Evolutionary conservation across 371 early-diverging fungal genomes (phyloP).

Genomic region (Mortierella sp.): DNA sequence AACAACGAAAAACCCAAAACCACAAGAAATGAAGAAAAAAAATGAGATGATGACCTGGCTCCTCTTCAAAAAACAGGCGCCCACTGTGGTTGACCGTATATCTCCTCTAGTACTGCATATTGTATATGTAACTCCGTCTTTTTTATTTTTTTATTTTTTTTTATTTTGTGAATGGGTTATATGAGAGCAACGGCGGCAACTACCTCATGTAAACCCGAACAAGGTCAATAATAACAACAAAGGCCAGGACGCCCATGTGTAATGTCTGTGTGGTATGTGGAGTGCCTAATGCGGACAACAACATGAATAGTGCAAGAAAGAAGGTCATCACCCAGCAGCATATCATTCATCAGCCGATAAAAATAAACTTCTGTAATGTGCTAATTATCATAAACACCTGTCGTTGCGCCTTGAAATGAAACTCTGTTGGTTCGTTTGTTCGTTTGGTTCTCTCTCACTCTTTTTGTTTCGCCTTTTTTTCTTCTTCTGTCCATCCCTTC

Average conservation of each 20-base stretch:
- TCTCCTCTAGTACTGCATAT: background rate
- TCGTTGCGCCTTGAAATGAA: no score
- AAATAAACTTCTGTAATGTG: no score
- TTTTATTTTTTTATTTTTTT: background rate
- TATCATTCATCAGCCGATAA: background rate
- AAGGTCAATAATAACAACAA: background rate
- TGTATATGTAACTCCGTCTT: constrained; percentile 2
- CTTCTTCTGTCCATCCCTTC: background rate
- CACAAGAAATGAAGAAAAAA: no score
- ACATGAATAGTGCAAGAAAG: no score
- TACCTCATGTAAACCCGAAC: background rate
- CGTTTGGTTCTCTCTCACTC: background rate
- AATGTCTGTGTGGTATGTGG: no score
- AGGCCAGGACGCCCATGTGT: background rate
- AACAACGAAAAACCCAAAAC: no score
- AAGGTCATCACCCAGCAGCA: no score
- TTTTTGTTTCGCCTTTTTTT: background rate
- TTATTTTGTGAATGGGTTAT: background rate
- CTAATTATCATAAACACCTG: no score
- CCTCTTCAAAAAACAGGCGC: no score
- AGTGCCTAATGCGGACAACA: constrained; percentile 5
- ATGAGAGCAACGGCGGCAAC: no score
- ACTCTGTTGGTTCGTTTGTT: background rate
- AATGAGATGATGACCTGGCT: no score
- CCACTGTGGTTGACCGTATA: no score